Conservation (phyloP, 1,284 basidiomycete species). For the Calocybe gambosa region DNA sequence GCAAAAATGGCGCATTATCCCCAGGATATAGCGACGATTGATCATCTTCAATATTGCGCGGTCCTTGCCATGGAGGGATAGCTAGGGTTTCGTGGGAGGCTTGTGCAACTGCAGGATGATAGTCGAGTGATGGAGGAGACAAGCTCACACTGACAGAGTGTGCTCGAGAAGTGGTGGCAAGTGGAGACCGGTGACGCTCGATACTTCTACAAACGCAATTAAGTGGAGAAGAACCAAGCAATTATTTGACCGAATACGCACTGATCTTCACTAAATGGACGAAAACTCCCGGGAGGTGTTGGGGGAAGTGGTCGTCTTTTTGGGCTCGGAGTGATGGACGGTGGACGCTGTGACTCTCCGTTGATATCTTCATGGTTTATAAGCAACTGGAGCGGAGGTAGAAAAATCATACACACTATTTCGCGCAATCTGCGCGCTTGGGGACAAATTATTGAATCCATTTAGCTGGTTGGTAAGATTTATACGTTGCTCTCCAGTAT, state of each 20-base stretch:
- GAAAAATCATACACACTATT: constrained; percentile 8
- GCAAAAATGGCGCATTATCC: constrained; percentile 8
- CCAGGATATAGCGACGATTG: constrained; percentile 17
- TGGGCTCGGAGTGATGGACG: constrained; percentile 15
- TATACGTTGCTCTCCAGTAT: constrained; percentile 6
- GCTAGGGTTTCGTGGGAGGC: background rate
- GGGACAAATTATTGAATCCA: background rate
- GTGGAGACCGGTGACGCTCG: constrained; percentile 7
- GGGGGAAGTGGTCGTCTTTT: constrained; percentile 24
- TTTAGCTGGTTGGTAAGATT: constrained; percentile 6
- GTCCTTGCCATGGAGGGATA: constrained; percentile 7
- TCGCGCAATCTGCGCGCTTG: background rate
- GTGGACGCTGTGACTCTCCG: constrained; percentile 9
- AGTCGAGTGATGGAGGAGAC: constrained; percentile 2
- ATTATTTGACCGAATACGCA: constrained; percentile 9
- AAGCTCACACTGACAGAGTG: constrained; percentile 1
- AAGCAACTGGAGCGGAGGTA: constrained; percentile 2
- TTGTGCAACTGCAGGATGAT: too few species aligned
- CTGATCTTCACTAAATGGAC: constrained; percentile 12
- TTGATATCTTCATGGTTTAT: constrained; percentile 1
- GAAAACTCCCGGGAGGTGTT: constrained; percentile 19
- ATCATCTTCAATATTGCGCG: constrained; percentile 6
- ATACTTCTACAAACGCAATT: constrained; percentile 1
- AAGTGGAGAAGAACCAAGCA: background rate
- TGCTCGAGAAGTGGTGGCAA: constrained; percentile 1